Base-by-base conservation (phyloP, 2,329 filamentous ascomycete genomes). In the Metarhizium guizhouense region DNA sequence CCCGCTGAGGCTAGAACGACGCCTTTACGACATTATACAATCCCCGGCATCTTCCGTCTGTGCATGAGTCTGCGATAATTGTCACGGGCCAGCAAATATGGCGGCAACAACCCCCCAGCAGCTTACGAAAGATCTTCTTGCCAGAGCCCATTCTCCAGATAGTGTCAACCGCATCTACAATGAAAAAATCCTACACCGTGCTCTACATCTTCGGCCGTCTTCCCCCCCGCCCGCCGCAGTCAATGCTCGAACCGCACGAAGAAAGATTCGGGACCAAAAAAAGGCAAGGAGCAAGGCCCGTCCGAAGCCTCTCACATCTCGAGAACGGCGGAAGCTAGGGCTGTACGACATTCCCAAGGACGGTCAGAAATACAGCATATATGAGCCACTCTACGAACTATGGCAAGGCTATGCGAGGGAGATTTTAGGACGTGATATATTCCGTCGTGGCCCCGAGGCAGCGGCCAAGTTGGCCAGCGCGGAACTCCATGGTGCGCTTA, bases 371-470 rank as follows among this genome's bases (percentile, higher is more conserved):
- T 95, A 95, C 65, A 77, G 77, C 4, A 79, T 93, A 36, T 97
- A 94, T 68, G 80, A 84, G 62, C 87, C 87, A 0, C 72, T 99
- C 61, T 83, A 95, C 68, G 70, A 71, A 16, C 75, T 99, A 60
- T 99, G 94, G 94, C 72, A 85, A 42, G 85, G 82, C 3, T 99
- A 99, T 70, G 87, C 94, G 65, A 82, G 85, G 54, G 92, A 96
- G 62, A 75, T 96, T 0, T 72, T 97, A 1, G 87, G 86, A 5
- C 66, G 82, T 55, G 79, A 82, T 58, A 68, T 83, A 2, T 77
- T 77, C 59, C 74, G 75, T 0, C 77, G 86, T 18, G 82, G 81
- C 0, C 74, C 81, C 3, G 62, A 71, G 6, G 80, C 85, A 2
- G 88, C 86, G 5, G 87, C 87, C 4, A 88, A 94, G 70, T 74